Base-by-base conservation (phyloP, 352 stramenopile genomes). In the Elongisporangium undulatum region DNA sequence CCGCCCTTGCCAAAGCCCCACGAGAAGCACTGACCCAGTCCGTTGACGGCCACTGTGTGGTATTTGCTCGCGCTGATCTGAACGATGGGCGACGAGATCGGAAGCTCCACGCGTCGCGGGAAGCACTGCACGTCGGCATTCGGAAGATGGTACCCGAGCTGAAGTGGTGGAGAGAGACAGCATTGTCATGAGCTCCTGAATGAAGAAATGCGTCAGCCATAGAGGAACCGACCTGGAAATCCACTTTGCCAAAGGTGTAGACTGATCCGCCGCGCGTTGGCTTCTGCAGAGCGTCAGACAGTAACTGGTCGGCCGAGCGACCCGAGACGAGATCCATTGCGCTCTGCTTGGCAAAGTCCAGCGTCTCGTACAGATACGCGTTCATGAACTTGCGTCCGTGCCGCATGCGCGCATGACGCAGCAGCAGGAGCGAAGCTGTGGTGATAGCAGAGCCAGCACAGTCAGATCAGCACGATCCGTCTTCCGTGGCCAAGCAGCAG, bases 1-100 rank as follows among this genome's bases (percentile, higher is more conserved):
- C 85, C 85, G 17, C 85, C 85, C 62, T 92, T 92, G 49, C 85
- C 82, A 62, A 94, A 94, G 38, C 85, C 85, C 85, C 85, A 94
- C 15, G 85, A 81, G 56, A 88, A 94, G 49, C 84, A 87, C 51
- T 90, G 66, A 19, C 85, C 85, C 8, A 59, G 53, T 39, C 68
- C 71, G 56, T 78, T 92, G 5, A 94, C 62, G 0, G 77, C 85
- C 41, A 94, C 73, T 0, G 85, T 92, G 69, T 94, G 82, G 61
- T 90, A 94, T 53, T 88, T 91, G 58, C 74, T 87, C 17, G 85
- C 85, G 61, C 80, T 90, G 59, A 94, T 69, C 54, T 90, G 70
- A 19, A 87, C 56, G 53, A 94, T 81, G 15, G 70, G 65, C 10
- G 73, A 79, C 10, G 45, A 69, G 16, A 72, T 63, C 7, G 77